Evolutionary conservation across 2,329 filamentous ascomycete species (phyloP).

Genomic region (Celoporthe dispersa): DNA sequence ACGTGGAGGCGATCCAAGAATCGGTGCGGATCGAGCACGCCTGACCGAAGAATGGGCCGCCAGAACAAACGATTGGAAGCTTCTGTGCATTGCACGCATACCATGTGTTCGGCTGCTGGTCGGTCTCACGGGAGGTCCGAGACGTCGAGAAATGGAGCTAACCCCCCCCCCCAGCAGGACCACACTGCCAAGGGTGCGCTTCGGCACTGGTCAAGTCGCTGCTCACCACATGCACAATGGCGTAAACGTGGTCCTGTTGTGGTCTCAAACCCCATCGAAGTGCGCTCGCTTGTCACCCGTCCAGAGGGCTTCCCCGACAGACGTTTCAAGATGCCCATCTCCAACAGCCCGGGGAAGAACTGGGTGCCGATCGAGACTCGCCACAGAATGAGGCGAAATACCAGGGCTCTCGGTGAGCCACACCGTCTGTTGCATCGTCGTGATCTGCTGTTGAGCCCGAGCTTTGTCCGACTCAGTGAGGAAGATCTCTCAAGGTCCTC

Average conservation of each 20-base stretch:
- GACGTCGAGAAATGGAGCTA: constrained; percentile 10
- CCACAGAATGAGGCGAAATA: constrained; percentile 4
- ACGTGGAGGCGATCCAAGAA: constrained; percentile 24
- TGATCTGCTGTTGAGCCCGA: constrained; percentile 3
- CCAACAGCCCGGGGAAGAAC: constrained; percentile 15
- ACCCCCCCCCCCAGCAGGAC: constrained; percentile 1
- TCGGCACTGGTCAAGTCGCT: constrained; percentile 22
- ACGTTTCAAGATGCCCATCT: constrained; percentile 26
- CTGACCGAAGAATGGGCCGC: constrained; percentile 10
- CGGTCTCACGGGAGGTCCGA: constrained; percentile 8
- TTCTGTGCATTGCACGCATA: constrained; percentile 18
- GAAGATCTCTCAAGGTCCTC: constrained; percentile 15
- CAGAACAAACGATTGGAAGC: constrained; percentile 15
- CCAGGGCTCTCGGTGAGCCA: constrained; percentile 8
- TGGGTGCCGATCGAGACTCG: constrained; percentile 25
- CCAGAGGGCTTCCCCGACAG: constrained; percentile 1
- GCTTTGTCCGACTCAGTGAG: constrained; percentile 8
- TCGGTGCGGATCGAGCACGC: constrained; percentile 21
- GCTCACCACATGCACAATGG: constrained; percentile 21
- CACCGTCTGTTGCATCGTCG: constrained; percentile 1
- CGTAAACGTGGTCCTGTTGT: constrained; percentile 20
- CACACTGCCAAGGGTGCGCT: constrained; percentile 11
- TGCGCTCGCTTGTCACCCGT: constrained; percentile 15
- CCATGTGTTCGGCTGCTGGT: constrained; percentile 28
- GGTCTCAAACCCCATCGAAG: constrained; percentile 6